Evolutionary conservation across 441 rosid genomes (phyloP).

Genomic region (Gossypium aridum): DNA sequence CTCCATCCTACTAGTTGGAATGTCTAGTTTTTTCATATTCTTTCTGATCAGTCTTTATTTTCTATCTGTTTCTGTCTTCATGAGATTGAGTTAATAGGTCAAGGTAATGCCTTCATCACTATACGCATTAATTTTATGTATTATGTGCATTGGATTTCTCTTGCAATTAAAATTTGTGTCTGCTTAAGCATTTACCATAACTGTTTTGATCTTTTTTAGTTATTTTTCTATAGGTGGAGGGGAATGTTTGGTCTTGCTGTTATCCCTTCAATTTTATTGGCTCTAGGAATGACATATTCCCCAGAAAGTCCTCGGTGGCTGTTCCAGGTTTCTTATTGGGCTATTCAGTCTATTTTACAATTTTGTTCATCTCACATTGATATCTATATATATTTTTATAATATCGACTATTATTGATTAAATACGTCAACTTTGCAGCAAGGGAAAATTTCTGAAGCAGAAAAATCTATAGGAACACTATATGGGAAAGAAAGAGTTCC

Average conservation of each 20-base stretch:
- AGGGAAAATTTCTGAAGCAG: conserved; percentile 75
- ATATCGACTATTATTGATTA: conserved; percentile 11
- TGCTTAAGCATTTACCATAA: conserved; percentile 1
- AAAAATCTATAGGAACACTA: conserved; percentile 65
- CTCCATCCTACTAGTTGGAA: neutral
- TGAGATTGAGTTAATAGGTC: neutral
- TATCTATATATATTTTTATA: neutral
- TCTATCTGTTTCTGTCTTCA: neutral
- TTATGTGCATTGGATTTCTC: conserved; percentile 1
- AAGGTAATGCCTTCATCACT: neutral
- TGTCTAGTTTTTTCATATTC: neutral
- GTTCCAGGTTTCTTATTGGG: conserved; percentile 56
- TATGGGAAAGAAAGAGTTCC: conserved; percentile 88
- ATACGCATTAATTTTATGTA: neutral
- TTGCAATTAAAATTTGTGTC: conserved; percentile 2
- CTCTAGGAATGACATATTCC: conserved; percentile 78
- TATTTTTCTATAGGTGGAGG: conserved; percentile 75
- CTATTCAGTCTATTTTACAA: neutral
- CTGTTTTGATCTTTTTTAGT: neutral
- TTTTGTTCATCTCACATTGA: neutral
- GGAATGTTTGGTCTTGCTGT: conserved; percentile 87
- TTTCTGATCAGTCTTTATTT: neutral
- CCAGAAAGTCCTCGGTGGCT: conserved; percentile 99
- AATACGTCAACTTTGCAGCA: conserved; percentile 43
- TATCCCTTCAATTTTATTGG: conserved; percentile 81